phyloP scores from a whole-genome alignment of 495 filamentous ascomycete genomes.

The Cercophora sp. region DNA sequence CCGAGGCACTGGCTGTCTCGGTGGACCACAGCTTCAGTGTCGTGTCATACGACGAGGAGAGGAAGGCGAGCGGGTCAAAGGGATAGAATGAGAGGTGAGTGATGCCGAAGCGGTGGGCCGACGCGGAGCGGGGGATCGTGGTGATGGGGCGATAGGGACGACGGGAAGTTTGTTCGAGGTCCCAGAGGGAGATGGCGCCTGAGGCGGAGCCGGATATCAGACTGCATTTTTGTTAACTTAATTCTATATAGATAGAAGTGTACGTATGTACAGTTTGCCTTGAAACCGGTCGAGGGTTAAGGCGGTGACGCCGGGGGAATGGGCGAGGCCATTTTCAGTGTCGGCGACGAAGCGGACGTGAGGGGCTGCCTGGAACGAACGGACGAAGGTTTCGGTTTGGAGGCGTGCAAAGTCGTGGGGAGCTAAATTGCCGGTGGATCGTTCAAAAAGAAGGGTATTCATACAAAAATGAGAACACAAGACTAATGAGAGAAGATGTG shows the following conservation, averaged over 20 bases:
- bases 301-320: conserved; percentile 71
- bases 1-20: conserved; percentile 53
- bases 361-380: conserved; percentile 55
- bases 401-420: conserved; percentile 59
- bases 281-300: conserved; percentile 74
- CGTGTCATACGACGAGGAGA: conserved; percentile 80
- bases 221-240: conserved; percentile 36
- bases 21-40: conserved; percentile 77
- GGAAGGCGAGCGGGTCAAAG: conserved; percentile 74
- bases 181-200: conserved; percentile 75
- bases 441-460: conserved; percentile 70
- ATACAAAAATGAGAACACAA: too few relatives aligned
- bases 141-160: conserved; percentile 42
- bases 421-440: conserved; percentile 60
- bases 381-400: conserved; percentile 54
- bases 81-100: conserved; percentile 86
- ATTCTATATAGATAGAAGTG: neutral
- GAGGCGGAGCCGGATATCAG: conserved; percentile 81
- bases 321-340: conserved; percentile 46
- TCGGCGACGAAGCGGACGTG: conserved; percentile 58
- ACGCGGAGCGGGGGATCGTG: conserved; percentile 24
- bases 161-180: conserved; percentile 55
- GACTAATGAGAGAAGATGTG: too few relatives aligned
- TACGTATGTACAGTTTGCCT: conserved; percentile 60
- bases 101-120: conserved; percentile 69